Conservation (phyloP, 805 yeast species). For the Wickerhamomyces chambardii region DNA sequence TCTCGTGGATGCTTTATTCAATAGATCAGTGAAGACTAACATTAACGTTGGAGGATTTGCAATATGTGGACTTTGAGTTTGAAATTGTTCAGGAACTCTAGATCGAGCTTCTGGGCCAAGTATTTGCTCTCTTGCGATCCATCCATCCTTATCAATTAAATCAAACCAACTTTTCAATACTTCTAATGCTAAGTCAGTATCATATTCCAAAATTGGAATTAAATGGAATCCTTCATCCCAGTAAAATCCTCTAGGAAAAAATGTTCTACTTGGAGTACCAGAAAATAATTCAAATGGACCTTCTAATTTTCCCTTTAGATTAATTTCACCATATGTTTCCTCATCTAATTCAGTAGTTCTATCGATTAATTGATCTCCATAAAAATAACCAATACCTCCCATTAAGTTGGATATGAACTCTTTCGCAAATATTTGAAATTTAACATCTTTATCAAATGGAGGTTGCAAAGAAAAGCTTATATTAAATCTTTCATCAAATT, state of each 20-base stretch:
- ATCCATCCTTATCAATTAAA: constrained; percentile 81
- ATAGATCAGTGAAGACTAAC: constrained; percentile 54
- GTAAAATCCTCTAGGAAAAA: constrained; percentile 93
- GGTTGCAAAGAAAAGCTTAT: constrained; percentile 37
- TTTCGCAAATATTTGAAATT: constrained; percentile 53
- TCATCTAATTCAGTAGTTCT: constrained; percentile 60
- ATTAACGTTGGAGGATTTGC: constrained; percentile 96
- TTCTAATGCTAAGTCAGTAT: constrained; percentile 72
- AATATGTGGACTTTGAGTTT: constrained; percentile 76
- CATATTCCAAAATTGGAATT: constrained; percentile 73
- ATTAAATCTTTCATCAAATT: constrained; percentile 45
- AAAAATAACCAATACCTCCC: constrained; percentile 86
- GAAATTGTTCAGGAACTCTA: constrained; percentile 78
- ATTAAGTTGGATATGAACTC: constrained; percentile 73
- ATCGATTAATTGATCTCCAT: constrained; percentile 81
- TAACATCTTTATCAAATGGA: constrained; percentile 39
- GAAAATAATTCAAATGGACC: constrained; percentile 76
- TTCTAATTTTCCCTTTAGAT: constrained; percentile 45
- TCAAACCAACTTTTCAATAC: constrained; percentile 83
- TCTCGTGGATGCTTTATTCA: constrained; percentile 30
- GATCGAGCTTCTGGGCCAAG: constrained; percentile 86
- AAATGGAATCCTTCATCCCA: constrained; percentile 99
- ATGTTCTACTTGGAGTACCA: constrained; percentile 85
- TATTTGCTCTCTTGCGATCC: constrained; percentile 96
- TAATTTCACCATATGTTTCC: constrained; percentile 49